Percentiles rank a stretch among this genome's conserved stretches.
phyloP scores from a whole-genome alignment of 2,329 filamentous ascomycete genomes.

The Microdochium trichocladiopsis region DNA sequence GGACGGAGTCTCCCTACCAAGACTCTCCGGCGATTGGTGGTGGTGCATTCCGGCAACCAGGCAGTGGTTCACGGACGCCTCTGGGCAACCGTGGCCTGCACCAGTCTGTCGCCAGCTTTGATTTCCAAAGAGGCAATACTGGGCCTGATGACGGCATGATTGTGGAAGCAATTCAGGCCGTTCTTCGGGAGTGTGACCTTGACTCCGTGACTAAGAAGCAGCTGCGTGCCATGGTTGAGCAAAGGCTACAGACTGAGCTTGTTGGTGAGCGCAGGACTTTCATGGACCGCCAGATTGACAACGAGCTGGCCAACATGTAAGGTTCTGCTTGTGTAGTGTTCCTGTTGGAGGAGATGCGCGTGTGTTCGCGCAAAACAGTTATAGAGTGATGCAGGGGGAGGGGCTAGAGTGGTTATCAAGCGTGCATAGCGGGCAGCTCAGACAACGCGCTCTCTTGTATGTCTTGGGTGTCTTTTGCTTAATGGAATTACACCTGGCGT shows the following conservation, averaged over 20 bases:
- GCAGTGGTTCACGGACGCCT: constrained; percentile 42
- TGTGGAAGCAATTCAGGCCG: constrained; percentile 74
- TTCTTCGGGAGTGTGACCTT: constrained; percentile 81
- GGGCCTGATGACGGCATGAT: constrained; percentile 78
- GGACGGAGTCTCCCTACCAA: constrained; percentile 51
- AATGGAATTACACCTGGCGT: not conserved
- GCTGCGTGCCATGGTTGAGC: constrained; percentile 82
- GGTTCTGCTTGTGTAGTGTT: too few relatives aligned
- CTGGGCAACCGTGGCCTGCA: constrained; percentile 34
- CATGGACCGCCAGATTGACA: constrained; percentile 88
- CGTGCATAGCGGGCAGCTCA: too few relatives aligned
- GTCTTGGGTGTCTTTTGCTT: not conserved
- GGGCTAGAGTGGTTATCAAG: too few relatives aligned
- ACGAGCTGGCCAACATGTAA: constrained; percentile 89
- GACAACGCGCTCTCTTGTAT: not conserved
- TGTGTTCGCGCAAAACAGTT: not conserved
- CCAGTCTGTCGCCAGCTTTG: constrained; percentile 46
- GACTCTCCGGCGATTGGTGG: constrained; percentile 30
- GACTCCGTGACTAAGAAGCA: constrained; percentile 99
- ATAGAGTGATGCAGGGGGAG: not conserved
- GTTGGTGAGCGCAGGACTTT: constrained; percentile 80
- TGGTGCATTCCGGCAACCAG: constrained; percentile 41
- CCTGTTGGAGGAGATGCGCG: too few relatives aligned
- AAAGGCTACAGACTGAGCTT: constrained; percentile 84
- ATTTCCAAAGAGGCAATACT: constrained; percentile 48